Evolutionary conservation across 768 basidiomycete genomes (phyloP), one percentile per base, ranked within the genome.

Genomic region (Zangia roseola): DNA sequence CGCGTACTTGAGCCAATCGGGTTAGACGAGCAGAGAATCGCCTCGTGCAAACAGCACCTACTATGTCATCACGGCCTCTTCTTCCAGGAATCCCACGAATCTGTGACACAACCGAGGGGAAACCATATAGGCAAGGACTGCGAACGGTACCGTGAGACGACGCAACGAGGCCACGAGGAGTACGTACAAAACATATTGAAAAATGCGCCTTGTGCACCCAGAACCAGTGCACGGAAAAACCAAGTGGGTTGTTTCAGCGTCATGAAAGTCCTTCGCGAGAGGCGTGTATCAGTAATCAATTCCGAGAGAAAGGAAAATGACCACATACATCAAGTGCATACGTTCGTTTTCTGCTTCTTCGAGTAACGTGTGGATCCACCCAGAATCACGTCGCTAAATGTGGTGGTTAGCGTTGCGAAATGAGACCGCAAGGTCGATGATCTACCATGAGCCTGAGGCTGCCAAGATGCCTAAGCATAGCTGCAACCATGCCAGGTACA

Each of bases 261-360:
- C 91, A 98, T 91, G 73, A 98, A 99, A 2, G 94, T 97, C 84
- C 91, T 89, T 58, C 7, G 47, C 47, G 56, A 35, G 44, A 57
- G 30, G 52, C 54, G 38, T 48, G 52, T 19, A 39, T 52, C 48
- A 43, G 45, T n/a, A 45, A 59, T 59, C 47, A 52, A 26, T 39
- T 40, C 28, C 33, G 34, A 33, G 24, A 24, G 14, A 44, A 45
- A 33, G 24, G 8, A 35, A 16, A 30, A 54, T 50, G 43, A 43
- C 31, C 17, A 36, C 43, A 33, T 46, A 90, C 88, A 94, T 88
- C 44, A 94, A 76, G 67, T 95, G 93, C 91, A 97, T 95, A 30
- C 95, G 76, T 71, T 99, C 95, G 64, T 98, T 98, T 64, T 98
- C 93, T 12, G 94, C 93, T 72, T 97, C 95, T 64, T 93, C 88